Conservation (phyloP, 768 basidiomycete genomes). For the Boletus sensibilis region DNA sequence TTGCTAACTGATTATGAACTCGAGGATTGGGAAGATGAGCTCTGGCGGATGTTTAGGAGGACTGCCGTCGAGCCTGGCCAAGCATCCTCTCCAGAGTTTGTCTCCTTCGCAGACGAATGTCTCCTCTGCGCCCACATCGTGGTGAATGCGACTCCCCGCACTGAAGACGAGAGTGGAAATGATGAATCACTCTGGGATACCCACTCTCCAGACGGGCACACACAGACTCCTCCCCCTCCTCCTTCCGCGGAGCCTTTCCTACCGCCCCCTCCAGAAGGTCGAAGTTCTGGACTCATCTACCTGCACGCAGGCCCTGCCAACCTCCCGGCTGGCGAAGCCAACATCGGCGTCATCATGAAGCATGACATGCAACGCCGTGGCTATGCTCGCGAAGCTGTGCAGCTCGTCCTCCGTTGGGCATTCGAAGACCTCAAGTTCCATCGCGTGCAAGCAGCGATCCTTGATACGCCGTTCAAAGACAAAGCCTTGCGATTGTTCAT, state of each 20-base stretch:
- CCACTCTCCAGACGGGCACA: not conserved
- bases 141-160: not conserved
- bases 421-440: conserved; percentile 39
- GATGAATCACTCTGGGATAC: not conserved
- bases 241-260: not conserved
- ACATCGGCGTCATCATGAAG: conserved; percentile 53
- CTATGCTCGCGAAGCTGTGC: conserved; percentile 46
- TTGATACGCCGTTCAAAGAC: conserved; percentile 45
- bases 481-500: conserved; percentile 49
- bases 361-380: conserved; percentile 39
- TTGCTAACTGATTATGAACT: not conserved
- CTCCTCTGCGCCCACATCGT: conserved; percentile 28
- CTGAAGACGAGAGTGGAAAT: not conserved
- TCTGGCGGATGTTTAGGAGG: conserved; percentile 26
- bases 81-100: conserved; percentile 18
- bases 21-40: not conserved
- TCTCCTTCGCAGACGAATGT: conserved; percentile 31
- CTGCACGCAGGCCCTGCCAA: conserved; percentile 22
- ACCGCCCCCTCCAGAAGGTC: not conserved
- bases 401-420: conserved; percentile 44
- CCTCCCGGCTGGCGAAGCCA: conserved; percentile 42
- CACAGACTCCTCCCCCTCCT: not conserved
- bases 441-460: conserved; percentile 40
- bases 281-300: conserved; percentile 28
- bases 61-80: conserved; percentile 31